These are phyloP conservation scores for Venturiaceae sp. DNA, from an alignment of 2,329 filamentous ascomycete genomes.

Conservation along the genomic window DNA sequence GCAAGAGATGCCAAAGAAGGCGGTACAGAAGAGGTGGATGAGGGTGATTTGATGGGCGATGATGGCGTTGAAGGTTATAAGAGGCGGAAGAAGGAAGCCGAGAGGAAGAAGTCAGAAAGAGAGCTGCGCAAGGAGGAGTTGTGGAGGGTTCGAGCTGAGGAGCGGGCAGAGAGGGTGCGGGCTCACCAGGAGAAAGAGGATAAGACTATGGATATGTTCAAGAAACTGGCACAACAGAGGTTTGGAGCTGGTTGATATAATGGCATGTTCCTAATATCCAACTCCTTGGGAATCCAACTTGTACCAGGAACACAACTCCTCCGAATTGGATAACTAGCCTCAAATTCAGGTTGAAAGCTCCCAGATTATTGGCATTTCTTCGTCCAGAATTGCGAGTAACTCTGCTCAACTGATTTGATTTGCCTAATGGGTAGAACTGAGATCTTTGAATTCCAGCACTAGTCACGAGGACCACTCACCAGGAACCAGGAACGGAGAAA, in stretches of 20 bases:
- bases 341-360: too few species aligned
- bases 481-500: neutral
- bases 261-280: too few species aligned
- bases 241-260: constrained; percentile 46
- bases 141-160: constrained; percentile 61
- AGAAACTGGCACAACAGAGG: constrained; percentile 65
- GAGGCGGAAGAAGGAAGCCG: constrained; percentile 52
- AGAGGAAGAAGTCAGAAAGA: constrained; percentile 71
- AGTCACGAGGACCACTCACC: neutral
- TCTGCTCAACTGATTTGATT: too few species aligned
- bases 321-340: too few species aligned
- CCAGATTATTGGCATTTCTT: too few species aligned
- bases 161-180: constrained; percentile 67
- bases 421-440: too few species aligned
- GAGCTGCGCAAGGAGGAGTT: constrained; percentile 78
- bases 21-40: constrained; percentile 55
- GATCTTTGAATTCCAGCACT: too few species aligned
- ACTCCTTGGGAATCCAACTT: too few species aligned
- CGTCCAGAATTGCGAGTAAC: too few species aligned
- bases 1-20: constrained; percentile 60
- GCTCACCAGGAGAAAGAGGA: constrained; percentile 70
- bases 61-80: constrained; percentile 58
- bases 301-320: too few species aligned
- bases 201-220: constrained; percentile 73
- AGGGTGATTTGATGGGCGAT: constrained; percentile 69